These are phyloP conservation scores for Aciculoconidium aculeatum DNA, from an alignment of 805 yeast genomes.

Conservation along the genomic window DNA sequence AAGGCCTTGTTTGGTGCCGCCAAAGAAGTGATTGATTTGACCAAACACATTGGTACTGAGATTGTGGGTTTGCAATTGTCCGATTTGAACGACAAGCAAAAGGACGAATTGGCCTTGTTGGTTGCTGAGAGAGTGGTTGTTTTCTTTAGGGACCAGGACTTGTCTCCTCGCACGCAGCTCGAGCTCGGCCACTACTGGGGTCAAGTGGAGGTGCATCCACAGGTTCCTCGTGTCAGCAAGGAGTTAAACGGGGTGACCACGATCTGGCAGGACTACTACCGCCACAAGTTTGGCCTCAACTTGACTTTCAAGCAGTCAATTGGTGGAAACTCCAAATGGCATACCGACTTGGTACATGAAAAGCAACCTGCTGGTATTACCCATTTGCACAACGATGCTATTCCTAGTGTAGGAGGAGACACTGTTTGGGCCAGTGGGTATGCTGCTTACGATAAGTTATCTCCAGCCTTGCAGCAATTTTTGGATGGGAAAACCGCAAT, in stretches of 20 bases:
- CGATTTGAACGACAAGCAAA: conserved; percentile 23
- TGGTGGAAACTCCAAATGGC: conserved; percentile 26
- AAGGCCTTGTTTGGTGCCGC: conserved; percentile 29
- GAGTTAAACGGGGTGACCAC: conserved; percentile 20
- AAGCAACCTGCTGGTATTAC: conserved; percentile 33
- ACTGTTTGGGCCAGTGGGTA: conserved; percentile 54
- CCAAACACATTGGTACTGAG: conserved; percentile 27
- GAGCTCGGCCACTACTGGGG: conserved; percentile 27
- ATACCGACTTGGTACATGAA: conserved; percentile 33
- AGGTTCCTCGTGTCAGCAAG: conserved; percentile 10
- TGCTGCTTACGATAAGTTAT: conserved; percentile 51
- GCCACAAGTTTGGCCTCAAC: conserved; percentile 19
- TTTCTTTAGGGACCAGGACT: conserved; percentile 25
- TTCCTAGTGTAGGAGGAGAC: conserved; percentile 46
- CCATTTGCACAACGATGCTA: conserved; percentile 32
- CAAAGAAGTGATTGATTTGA: conserved; percentile 22
- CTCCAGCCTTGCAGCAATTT: conserved; percentile 44
- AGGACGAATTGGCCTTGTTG: conserved; percentile 26
- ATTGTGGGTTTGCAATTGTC: conserved; percentile 25
- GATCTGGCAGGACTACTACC: conserved; percentile 27
- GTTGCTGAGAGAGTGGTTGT: conserved; percentile 27
- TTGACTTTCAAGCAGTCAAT: conserved; percentile 23
- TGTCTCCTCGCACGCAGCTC: conserved; percentile 25
- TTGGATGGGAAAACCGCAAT: conserved; percentile 49
- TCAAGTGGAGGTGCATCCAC: conserved; percentile 22